These are phyloP conservation scores for Cladosporium sp. DNA, from an alignment of 2,329 filamentous ascomycete species.

Conservation along the genomic window DNA sequence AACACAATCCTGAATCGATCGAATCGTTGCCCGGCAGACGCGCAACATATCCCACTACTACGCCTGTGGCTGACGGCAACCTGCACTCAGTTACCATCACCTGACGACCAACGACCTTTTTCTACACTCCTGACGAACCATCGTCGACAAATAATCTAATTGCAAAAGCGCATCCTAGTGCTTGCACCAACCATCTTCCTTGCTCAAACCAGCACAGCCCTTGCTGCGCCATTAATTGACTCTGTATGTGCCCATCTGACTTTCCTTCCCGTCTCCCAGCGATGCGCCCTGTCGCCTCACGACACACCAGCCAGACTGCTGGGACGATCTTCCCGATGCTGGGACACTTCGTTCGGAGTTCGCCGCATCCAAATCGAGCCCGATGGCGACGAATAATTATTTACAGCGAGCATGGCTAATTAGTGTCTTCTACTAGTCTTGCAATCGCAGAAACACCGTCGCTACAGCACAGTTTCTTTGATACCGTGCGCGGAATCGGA, in stretches of 20 bases:
- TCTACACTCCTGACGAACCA: constrained; percentile 7
- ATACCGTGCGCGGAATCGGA: constrained; percentile 33
- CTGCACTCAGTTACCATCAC: constrained; percentile 14
- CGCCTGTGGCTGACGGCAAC: constrained; percentile 21
- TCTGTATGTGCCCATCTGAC: constrained; percentile 15
- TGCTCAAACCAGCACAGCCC: constrained; percentile 17
- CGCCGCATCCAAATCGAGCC: background rate
- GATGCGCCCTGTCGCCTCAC: constrained; percentile 15
- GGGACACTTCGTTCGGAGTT: background rate
- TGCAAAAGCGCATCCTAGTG: background rate
- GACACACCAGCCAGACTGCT: constrained; percentile 11
- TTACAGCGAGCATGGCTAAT: constrained; percentile 8
- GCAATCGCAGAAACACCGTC: constrained; percentile 29
- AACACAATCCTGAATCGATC: constrained; percentile 9
- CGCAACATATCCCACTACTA: constrained; percentile 1
- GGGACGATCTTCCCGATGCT: background rate
- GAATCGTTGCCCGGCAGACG: constrained; percentile 3
- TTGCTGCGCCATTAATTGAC: constrained; percentile 13
- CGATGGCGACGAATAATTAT: background rate
- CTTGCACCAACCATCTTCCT: constrained; percentile 16
- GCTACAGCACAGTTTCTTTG: constrained; percentile 33
- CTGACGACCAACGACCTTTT: constrained; percentile 12
- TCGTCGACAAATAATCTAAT: constrained; percentile 16
- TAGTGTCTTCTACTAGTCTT: constrained; percentile 16
- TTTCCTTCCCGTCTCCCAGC: constrained; percentile 6